A percentile compares a stretch with the other conserved stretches of the same genome.
Evolutionary conservation across 352 stramenopile genomes (phyloP).

Genomic region (Pythium plurisporium): DNA sequence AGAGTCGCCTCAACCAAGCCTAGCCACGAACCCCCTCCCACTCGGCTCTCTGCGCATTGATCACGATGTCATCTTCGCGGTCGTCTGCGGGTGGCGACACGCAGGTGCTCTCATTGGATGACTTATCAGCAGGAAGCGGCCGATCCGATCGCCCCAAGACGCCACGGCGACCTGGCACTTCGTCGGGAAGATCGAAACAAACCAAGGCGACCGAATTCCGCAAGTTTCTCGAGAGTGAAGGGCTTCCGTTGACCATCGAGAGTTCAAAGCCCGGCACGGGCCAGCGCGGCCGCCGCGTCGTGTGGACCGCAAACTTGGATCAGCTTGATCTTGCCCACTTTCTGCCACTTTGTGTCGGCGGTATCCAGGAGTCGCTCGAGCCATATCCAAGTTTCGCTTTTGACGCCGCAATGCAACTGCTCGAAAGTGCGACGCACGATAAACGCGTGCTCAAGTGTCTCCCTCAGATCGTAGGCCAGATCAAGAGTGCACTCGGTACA

Average conservation of each 20-base stretch:
- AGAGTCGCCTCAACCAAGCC: no score
- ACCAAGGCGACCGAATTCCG: slow-evolving; percentile 70
- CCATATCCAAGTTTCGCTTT: slow-evolving; percentile 71
- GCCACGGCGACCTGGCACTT: slow-evolving; percentile 34
- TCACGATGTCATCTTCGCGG: neutral
- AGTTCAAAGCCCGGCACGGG: no score
- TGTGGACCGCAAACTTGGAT: slow-evolving; percentile 54
- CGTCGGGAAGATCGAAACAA: slow-evolving; percentile 43
- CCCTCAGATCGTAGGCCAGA: slow-evolving; percentile 47
- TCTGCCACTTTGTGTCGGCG: slow-evolving; percentile 66
- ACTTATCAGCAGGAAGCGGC: neutral
- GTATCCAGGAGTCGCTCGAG: slow-evolving; percentile 70
- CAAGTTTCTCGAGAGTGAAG: slow-evolving; percentile 58
- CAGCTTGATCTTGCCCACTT: slow-evolving; percentile 63
- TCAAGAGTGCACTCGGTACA: slow-evolving; percentile 62
- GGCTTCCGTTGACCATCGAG: slow-evolving; percentile 58
- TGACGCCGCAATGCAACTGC: slow-evolving; percentile 54
- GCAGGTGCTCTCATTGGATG: slow-evolving; percentile 56
- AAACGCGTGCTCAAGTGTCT: slow-evolving; percentile 49
- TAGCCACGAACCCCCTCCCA: no score
- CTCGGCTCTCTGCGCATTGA: no score
- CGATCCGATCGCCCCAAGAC: slow-evolving; percentile 14
- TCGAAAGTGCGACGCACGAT: slow-evolving; percentile 48
- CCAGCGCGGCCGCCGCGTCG: slow-evolving; percentile 31
- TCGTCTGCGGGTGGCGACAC: slow-evolving; percentile 11